A percentile compares a stretch with the other conserved stretches of the same genome.
These are phyloP conservation scores for Pythium periplocum DNA, from an alignment of 352 stramenopile species.

Conservation along the genomic window DNA sequence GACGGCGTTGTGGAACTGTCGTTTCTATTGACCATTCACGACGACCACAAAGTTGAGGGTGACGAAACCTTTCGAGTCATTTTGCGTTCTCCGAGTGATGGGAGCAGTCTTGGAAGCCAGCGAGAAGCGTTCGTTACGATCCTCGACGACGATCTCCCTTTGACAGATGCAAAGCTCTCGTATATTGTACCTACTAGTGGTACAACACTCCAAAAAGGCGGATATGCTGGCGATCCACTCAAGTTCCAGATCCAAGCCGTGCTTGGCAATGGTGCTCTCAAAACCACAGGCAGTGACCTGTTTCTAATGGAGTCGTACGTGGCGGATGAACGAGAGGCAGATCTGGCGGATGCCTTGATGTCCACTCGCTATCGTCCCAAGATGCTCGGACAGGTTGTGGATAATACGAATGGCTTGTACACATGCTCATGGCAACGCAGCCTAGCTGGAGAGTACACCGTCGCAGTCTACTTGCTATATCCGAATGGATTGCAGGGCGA, in stretches of 20 bases:
- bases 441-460: conserved; percentile 35
- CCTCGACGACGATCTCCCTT: conserved; percentile 47
- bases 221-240: conserved; percentile 34
- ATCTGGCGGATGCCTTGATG: neutral
- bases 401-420: conserved; percentile 30
- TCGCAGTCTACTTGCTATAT: conserved; percentile 55
- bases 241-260: conserved; percentile 55
- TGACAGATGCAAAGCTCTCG: conserved; percentile 34
- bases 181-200: conserved; percentile 23
- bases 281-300: conserved; percentile 15
- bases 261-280: conserved; percentile 26
- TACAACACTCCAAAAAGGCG: conserved; percentile 24
- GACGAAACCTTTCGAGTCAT: conserved; percentile 68
- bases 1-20: conserved; percentile 77
- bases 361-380: conserved; percentile 15
- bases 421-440: conserved; percentile 46
- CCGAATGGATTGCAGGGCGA: conserved; percentile 51
- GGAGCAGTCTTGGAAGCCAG: conserved; percentile 52
- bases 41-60: conserved; percentile 72
- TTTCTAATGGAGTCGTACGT: conserved; percentile 40
- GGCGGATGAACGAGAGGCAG: conserved; percentile 9
- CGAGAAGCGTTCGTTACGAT: conserved; percentile 63
- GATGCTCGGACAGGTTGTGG: conserved; percentile 15
- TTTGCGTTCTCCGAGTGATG: conserved; percentile 16
- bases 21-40: conserved; percentile 91